phyloP scores from a whole-genome alignment of 1,284 basidiomycete species.

The Polyporus tsugae region DNA sequence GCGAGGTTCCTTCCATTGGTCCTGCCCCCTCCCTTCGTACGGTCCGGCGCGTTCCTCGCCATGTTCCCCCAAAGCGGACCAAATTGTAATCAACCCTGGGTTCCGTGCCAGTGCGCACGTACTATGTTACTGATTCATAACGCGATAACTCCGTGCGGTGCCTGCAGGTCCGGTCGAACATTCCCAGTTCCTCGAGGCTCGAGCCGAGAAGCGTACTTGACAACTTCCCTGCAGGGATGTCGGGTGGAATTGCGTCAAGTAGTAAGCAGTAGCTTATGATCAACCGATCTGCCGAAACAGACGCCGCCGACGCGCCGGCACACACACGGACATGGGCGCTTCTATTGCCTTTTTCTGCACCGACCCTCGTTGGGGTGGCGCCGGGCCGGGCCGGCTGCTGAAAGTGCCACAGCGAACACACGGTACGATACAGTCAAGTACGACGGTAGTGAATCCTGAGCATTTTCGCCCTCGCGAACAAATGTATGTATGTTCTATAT shows the following conservation, averaged over 20 bases:
- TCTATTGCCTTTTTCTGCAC: background rate
- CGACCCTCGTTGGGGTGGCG: background rate
- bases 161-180: background rate
- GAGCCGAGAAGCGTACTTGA: background rate
- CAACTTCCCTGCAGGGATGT: background rate
- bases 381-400: too few species aligned
- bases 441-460: too few species aligned
- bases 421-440: too few species aligned
- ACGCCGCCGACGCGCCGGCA: too few species aligned
- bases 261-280: background rate
- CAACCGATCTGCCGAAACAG: background rate
- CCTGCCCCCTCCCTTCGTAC: too few species aligned
- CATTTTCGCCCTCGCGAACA: too few species aligned
- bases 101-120: too few species aligned
- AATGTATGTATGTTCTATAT: too few species aligned
- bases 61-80: background rate
- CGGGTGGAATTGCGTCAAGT: background rate
- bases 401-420: too few species aligned
- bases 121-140: background rate
- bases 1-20: background rate
- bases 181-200: background rate
- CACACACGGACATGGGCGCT: background rate
- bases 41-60: background rate
- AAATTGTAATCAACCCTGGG: background rate
- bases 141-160: conserved; percentile 3